Conservation (phyloP, 2,329 filamentous ascomycete genomes). For the Trichophyton rubrum region DNA sequence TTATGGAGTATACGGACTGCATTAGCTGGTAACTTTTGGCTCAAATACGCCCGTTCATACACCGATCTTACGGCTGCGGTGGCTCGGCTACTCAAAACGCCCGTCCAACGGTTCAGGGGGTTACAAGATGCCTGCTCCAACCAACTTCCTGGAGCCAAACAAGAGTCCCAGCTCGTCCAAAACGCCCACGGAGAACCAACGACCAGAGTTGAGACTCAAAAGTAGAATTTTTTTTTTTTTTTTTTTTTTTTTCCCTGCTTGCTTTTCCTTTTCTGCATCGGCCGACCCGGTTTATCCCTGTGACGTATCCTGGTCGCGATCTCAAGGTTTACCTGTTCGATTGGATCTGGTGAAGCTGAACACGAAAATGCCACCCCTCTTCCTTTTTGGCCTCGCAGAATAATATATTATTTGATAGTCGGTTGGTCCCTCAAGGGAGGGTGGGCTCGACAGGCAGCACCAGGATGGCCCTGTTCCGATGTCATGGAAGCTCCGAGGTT, state of each 20-base stretch:
- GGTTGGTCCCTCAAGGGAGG: background rate
- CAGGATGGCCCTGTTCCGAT: no score
- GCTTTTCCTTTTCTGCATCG: background rate
- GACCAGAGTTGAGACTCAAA: background rate
- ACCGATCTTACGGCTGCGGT: background rate
- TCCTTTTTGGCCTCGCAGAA: background rate
- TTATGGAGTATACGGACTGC: no score
- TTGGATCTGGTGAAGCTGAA: background rate
- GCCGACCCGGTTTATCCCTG: background rate
- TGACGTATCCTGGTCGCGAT: background rate
- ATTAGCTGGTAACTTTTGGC: background rate
- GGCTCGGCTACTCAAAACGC: background rate
- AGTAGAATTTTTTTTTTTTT: background rate
- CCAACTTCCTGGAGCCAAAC: background rate
- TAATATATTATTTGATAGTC: background rate
- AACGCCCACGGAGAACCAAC: background rate
- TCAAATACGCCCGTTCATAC: background rate
- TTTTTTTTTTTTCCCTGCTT: background rate
- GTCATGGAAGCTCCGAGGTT: no score
- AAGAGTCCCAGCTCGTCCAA: no score
- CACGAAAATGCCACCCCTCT: background rate
- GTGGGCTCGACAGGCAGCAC: no score
- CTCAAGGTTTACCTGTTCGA: background rate
- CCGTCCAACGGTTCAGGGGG: background rate
- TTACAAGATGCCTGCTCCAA: background rate